Percentiles rank a stretch among this genome's conserved stretches.
Evolutionary conservation across 139 green algal species (phyloP).

Genomic region (Chlamydomonas schloesseri): DNA sequence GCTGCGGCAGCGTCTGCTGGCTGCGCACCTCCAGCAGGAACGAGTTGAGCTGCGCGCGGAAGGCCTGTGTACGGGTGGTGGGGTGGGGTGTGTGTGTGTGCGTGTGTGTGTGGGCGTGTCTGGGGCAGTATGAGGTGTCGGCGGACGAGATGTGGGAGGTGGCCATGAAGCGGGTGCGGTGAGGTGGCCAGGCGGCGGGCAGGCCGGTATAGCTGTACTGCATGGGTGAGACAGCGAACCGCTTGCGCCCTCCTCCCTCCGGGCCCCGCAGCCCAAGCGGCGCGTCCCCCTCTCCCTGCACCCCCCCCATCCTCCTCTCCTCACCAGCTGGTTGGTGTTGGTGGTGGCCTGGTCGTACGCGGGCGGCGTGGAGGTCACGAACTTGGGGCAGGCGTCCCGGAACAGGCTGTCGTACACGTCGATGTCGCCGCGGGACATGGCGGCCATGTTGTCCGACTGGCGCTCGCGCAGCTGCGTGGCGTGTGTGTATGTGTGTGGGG

Average conservation of each 20-base stretch:
- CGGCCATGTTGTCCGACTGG: slow-evolving; percentile 87
- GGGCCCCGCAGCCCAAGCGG: no score
- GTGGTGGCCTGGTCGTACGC: slow-evolving; percentile 72
- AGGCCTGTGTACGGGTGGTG: slow-evolving; percentile 78
- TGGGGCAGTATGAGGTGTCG: no score
- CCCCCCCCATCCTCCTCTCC: background rate
- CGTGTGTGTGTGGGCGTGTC: no score
- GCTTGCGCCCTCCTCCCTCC: no score
- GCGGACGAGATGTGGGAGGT: no score
- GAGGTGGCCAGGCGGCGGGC: no score
- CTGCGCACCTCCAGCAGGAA: slow-evolving; percentile 82
- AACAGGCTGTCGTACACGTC: slow-evolving; percentile 94
- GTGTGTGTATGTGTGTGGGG: background rate
- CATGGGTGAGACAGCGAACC: no score
- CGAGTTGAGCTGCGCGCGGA: slow-evolving; percentile 87
- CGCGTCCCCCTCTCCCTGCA: background rate
- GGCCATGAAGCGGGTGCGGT: no score
- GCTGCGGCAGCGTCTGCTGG: slow-evolving; percentile 57
- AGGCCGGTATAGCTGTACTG: no score
- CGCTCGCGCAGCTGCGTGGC: slow-evolving; percentile 53
- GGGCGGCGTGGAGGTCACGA: slow-evolving; percentile 84
- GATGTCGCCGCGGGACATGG: slow-evolving; percentile 57
- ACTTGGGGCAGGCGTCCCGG: slow-evolving; percentile 96
- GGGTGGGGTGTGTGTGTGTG: background rate
- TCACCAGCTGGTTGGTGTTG: slow-evolving; percentile 85